These are phyloP conservation scores for Saccharomycopsis fermentans DNA, from an alignment of 805 yeast genomes.

Conservation along the genomic window DNA sequence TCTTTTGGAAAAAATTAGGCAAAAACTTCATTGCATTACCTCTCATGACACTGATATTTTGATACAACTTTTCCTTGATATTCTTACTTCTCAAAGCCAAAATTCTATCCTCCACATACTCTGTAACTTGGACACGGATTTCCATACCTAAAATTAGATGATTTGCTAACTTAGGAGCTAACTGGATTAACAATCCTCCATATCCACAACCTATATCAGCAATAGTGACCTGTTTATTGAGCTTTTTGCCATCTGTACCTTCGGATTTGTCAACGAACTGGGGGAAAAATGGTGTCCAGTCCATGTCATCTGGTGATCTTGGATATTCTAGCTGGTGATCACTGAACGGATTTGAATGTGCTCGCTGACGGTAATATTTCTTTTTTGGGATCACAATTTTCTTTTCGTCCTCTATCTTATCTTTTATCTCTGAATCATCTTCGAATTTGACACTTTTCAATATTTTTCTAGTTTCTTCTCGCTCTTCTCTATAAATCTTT, in stretches of 20 bases:
- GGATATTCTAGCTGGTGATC: conserved; percentile 93
- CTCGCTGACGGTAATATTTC: conserved; percentile 88
- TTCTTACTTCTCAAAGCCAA: conserved; percentile 67
- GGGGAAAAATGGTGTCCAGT: conserved; percentile 77
- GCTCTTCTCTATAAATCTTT: conserved; percentile 38
- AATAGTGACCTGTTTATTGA: conserved; percentile 57
- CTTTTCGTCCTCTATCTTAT: conserved; percentile 21
- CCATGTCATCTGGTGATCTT: conserved; percentile 67
- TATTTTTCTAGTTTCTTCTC: conserved; percentile 35
- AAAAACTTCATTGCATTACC: conserved; percentile 96
- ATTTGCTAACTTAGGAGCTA: conserved; percentile 70
- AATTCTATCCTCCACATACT: conserved; percentile 91
- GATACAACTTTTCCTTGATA: conserved; percentile 37
- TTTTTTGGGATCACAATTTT: conserved; percentile 61
- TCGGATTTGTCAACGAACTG: conserved; percentile 35
- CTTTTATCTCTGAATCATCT: conserved; percentile 19
- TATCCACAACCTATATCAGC: conserved; percentile 98
- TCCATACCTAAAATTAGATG: conserved; percentile 87
- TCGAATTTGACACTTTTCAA: conserved; percentile 39
- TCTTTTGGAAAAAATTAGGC: conserved; percentile 83
- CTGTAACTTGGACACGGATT: conserved; percentile 94
- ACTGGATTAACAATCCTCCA: conserved; percentile 78
- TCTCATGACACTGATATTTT: conserved; percentile 81
- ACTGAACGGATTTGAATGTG: conserved; percentile 95
- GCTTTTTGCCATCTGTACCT: conserved; percentile 15